Base-by-base conservation (phyloP, 768 basidiomycete species). In the Russula brevipes region DNA sequence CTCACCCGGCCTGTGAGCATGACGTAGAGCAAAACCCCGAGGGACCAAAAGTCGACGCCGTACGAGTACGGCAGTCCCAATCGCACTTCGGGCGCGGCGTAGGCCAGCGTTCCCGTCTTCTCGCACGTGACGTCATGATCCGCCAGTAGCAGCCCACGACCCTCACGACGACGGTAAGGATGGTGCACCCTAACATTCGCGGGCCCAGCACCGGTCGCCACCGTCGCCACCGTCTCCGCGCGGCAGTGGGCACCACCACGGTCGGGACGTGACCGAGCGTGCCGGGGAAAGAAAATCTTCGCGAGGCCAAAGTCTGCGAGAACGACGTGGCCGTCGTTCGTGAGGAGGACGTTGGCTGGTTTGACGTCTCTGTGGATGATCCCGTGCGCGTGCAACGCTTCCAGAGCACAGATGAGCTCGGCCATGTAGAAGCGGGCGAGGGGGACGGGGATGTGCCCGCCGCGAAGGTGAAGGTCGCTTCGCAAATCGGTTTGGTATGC, bases 281-380 rank as follows among this genome's bases (percentile, higher is more conserved):
- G 3, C 5, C 7, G 54, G 16, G 11, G 57, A 31, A 42, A 36
- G 38, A 63, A 69, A 16, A 66, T 33, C 57, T 68, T 68, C 30
- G 67, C 60, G 57, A 68, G 51, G 33, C 68, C 68, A 38, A 69
- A 69, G 52, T 66, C 68, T 19, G 61, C 58, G 41, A 67, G 69
- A 39, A 61, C 57, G 14, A 60, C 57, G 44, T 64, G 64, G 41
- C 64, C 62, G 6, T 59, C 51, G 14, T 39, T 45, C 7, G 60
- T 55, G 31, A 68, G 55, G 36, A 65, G 63, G 54, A 73, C 54
- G 17, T 73, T 74, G 65, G 76, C 76, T 9, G 79, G 80, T 72
- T 81, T 81, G 74, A 81, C 77, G 69, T 81, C 80, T 31, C 80
- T 73, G 64, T 81, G 80, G 50, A 81, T 77, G 33, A 81, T 70